Conservation (phyloP, 192 early-diverging fungal genomes). For the Irineochytrium annulatum region DNA sequence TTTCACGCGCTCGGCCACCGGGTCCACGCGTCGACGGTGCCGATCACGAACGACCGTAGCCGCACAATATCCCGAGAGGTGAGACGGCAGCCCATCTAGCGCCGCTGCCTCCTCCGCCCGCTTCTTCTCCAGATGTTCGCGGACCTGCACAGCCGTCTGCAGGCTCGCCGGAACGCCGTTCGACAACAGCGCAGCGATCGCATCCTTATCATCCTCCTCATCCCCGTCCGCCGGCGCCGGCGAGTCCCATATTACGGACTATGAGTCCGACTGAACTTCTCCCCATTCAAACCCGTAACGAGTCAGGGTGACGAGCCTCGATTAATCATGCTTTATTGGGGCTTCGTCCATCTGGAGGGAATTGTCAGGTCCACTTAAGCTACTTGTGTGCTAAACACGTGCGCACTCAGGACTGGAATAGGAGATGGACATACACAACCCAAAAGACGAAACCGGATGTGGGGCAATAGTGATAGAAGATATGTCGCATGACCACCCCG, state of each 20-base stretch:
- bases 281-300: slow-evolving; percentile 18
- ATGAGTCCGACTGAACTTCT: slow-evolving; percentile 18
- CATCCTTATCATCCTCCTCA: background rate
- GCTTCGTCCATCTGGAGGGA: too few species aligned
- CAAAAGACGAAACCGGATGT: too few species aligned
- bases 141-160: slow-evolving; percentile 23
- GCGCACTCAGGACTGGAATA: too few species aligned
- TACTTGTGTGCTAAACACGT: too few species aligned
- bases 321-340: too few species aligned
- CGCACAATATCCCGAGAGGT: slow-evolving; percentile 27
- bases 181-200: slow-evolving; percentile 10
- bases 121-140: slow-evolving; percentile 15
- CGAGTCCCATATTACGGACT: slow-evolving; percentile 32
- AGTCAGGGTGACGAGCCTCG: too few species aligned
- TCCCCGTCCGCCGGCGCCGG: background rate
- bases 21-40: slow-evolving; percentile 50
- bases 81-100: slow-evolving; percentile 5
- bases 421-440: too few species aligned
- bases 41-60: slow-evolving; percentile 66
- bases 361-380: too few species aligned
- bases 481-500: too few species aligned
- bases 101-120: slow-evolving; percentile 24
- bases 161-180: slow-evolving; percentile 28
- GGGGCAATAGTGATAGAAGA: too few species aligned
- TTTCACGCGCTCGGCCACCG: slow-evolving; percentile 41